phyloP scores from a whole-genome alignment of 2,329 filamentous ascomycete species.

The Penicillium frequentans region DNA sequence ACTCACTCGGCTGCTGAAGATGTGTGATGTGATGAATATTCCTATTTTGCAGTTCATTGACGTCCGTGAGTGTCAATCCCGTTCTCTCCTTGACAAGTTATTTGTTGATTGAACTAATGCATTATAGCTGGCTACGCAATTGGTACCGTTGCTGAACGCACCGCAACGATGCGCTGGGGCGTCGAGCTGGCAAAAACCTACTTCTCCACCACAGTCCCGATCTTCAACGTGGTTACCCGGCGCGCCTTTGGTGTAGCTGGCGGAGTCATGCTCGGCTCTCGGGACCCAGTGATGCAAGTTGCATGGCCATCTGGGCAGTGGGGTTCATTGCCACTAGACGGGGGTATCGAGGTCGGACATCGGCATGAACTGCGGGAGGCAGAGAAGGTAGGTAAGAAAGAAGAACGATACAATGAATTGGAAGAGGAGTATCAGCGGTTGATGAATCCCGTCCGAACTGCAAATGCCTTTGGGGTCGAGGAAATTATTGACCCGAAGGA shows the following conservation, averaged over 20 bases:
- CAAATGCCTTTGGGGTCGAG: constrained; percentile 63
- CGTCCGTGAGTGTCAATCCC: constrained; percentile 44
- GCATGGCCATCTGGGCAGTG: constrained; percentile 65
- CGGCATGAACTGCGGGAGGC: constrained; percentile 59
- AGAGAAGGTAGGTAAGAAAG: constrained; percentile 51
- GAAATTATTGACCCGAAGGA: constrained; percentile 65
- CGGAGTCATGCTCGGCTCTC: constrained; percentile 63
- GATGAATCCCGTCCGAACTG: constrained; percentile 66
- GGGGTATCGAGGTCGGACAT: constrained; percentile 65
- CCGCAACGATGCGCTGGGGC: constrained; percentile 65
- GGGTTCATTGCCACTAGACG: constrained; percentile 63
- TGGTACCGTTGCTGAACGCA: constrained; percentile 62
- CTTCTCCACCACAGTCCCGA: constrained; percentile 61
- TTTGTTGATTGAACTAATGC: constrained; percentile 4
- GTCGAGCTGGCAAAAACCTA: constrained; percentile 62
- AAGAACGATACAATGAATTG: constrained; percentile 55
- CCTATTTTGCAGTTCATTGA: constrained; percentile 65
- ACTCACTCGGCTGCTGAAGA: constrained; percentile 59
- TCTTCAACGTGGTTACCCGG: constrained; percentile 64
- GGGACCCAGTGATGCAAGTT: constrained; percentile 61
- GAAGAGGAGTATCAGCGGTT: constrained; percentile 61
- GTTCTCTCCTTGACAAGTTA: not conserved
- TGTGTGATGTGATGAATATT: constrained; percentile 66
- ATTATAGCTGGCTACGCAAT: constrained; percentile 58
- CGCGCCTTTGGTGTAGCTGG: constrained; percentile 65